A percentile compares a stretch with the other conserved stretches of the same genome.
Evolutionary conservation across 352 stramenopile species (phyloP).

Genomic region (Blastocystis sp.): DNA sequence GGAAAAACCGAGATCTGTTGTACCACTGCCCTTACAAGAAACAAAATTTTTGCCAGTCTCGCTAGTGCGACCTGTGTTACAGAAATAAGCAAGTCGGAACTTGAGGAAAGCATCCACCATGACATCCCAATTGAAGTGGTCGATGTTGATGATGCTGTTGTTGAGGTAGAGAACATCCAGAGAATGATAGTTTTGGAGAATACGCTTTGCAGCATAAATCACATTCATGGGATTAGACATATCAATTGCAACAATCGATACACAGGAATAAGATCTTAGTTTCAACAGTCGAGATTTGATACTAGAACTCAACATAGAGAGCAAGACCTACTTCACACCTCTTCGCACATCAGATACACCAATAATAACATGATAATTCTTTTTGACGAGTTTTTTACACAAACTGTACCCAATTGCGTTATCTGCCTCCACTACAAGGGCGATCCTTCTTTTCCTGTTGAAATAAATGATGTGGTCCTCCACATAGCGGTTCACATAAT

Average conservation of each 20-base stretch:
- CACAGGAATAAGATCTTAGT: constrained; percentile 2
- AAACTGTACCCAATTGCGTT: constrained; percentile 61
- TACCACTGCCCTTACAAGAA: background rate
- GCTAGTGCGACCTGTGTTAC: constrained; percentile 12
- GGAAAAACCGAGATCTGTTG: constrained; percentile 14
- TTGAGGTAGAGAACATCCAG: constrained; percentile 59
- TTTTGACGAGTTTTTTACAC: constrained; percentile 60
- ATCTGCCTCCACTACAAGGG: constrained; percentile 42
- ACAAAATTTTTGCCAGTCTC: constrained; percentile 22
- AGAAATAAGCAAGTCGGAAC: constrained; percentile 47
- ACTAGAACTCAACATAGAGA: background rate
- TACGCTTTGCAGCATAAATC: background rate
- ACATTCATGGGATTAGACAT: constrained; percentile 57
- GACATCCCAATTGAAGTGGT: constrained; percentile 60
- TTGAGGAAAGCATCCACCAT: constrained; percentile 10
- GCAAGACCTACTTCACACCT: background rate
- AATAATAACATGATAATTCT: constrained; percentile 61
- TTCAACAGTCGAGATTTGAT: constrained; percentile 34
- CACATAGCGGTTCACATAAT: constrained; percentile 48
- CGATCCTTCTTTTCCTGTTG: constrained; percentile 21
- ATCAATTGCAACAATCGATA: constrained; percentile 52
- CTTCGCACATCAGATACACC: background rate
- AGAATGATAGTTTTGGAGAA: background rate
- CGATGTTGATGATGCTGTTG: constrained; percentile 55
- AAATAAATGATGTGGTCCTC: constrained; percentile 52